phyloP scores from a whole-genome alignment of 179 eudicot species.

The Patellifolia procumbens region DNA sequence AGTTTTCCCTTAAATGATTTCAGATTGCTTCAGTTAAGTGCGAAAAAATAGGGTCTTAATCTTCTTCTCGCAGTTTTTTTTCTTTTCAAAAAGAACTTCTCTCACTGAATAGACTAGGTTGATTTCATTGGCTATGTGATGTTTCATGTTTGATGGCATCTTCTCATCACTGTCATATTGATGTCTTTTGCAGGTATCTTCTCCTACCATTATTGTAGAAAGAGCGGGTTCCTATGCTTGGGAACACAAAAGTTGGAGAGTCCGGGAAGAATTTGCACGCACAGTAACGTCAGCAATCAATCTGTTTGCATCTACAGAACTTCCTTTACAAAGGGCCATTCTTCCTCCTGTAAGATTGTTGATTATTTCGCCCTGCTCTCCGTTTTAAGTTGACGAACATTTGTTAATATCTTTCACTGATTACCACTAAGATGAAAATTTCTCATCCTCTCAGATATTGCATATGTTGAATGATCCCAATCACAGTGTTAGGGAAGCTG shows the following conservation, averaged over 20 bases:
- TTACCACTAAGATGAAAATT: background rate
- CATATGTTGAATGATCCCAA: constrained; percentile 97
- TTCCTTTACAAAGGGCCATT: constrained; percentile 95
- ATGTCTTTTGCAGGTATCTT: constrained; percentile 72
- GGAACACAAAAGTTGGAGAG: constrained; percentile 98
- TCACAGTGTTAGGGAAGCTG: constrained; percentile 91
- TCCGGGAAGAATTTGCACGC: constrained; percentile 94
- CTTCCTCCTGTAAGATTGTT: constrained; percentile 77
- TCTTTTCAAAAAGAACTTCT: no score
- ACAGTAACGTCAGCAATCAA: constrained; percentile 92
- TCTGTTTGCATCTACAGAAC: constrained; percentile 93
- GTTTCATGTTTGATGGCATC: constrained; percentile 17
- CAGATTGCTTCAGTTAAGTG: no score
- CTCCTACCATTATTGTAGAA: constrained; percentile 94
- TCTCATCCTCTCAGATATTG: constrained; percentile 59
- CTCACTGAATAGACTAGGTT: background rate
- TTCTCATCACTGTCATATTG: background rate
- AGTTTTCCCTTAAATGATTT: no score
- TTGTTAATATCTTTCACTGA: background rate
- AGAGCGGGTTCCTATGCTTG: constrained; percentile 96
- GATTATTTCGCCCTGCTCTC: background rate
- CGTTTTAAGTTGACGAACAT: background rate
- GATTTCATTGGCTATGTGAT: background rate
- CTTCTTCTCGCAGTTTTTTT: no score
- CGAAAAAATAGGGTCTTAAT: no score